Percentiles rank a stretch among this genome's conserved stretches.
Conservation (phyloP, 139 green algal species). For the Haematococcus lacustris region DNA sequence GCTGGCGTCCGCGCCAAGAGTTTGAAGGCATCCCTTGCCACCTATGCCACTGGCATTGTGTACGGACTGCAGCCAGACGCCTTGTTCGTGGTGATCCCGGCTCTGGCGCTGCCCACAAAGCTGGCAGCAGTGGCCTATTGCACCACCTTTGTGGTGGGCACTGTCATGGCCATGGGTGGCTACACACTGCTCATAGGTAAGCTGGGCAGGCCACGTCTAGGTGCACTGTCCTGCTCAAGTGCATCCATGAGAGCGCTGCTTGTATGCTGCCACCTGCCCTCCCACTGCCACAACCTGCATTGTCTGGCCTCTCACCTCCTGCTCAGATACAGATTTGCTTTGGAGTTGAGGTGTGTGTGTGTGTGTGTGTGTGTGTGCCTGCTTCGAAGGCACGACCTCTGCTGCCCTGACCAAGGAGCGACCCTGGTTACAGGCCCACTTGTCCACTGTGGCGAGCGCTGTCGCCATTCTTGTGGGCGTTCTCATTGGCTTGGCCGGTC, state of each 20-base stretch:
- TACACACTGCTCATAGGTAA: constrained; percentile 86
- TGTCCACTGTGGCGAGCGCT: constrained; percentile 53
- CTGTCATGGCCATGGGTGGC: constrained; percentile 87
- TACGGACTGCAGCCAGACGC: constrained; percentile 96
- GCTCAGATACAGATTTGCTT: too few species aligned
- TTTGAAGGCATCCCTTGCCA: constrained; percentile 42
- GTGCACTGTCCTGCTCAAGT: too few species aligned
- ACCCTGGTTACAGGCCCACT: constrained; percentile 58
- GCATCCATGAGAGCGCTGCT: too few species aligned
- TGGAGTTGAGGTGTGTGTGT: background rate
- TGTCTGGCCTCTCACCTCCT: too few species aligned
- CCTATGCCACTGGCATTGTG: constrained; percentile 89
- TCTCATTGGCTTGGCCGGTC: constrained; percentile 55
- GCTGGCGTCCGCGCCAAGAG: too few species aligned
- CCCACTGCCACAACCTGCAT: too few species aligned
- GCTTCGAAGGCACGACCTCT: constrained; percentile 46
- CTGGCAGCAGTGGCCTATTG: constrained; percentile 82
- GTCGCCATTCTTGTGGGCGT: constrained; percentile 64
- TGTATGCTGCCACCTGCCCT: too few species aligned
- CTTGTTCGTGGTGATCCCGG: constrained; percentile 93
- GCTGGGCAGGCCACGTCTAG: too few species aligned
- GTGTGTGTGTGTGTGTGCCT: background rate
- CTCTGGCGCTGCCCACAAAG: constrained; percentile 87
- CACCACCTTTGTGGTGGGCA: constrained; percentile 92
- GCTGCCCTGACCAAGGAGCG: constrained; percentile 58